Evolutionary conservation across 225 moss, liverwort and hornwort genomes (phyloP).

Genomic region (Physcomitrellopsis africana): DNA sequence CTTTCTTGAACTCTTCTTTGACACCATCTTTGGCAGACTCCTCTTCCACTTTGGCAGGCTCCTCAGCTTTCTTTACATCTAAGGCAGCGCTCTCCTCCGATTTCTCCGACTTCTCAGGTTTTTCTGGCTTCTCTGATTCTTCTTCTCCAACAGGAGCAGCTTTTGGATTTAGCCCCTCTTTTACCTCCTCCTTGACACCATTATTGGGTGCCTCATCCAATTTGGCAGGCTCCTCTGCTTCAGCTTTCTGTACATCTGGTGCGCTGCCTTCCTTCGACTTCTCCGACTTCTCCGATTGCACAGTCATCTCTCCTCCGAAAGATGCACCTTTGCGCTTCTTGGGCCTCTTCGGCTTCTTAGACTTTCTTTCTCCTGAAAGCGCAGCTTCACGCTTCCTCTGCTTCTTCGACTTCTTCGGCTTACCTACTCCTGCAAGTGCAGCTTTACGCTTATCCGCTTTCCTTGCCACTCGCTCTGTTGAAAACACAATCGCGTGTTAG

Average conservation of each 20-base stretch:
- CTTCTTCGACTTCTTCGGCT: too few species aligned
- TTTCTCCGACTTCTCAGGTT: too few species aligned
- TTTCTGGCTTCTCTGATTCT: too few species aligned
- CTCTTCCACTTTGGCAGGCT: too few species aligned
- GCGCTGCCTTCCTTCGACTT: conserved; percentile 37
- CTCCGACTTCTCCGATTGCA: background rate
- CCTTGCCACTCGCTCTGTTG: conserved; percentile 46
- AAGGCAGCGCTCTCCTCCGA: too few species aligned
- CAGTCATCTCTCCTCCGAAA: background rate
- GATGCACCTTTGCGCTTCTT: conserved; percentile 47
- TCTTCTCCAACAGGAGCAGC: too few species aligned
- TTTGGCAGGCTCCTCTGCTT: conserved; percentile 24
- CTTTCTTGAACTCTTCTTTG: too few species aligned
- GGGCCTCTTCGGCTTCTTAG: conserved; percentile 43
- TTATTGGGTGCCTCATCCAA: conserved; percentile 20
- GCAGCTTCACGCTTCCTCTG: conserved; percentile 17
- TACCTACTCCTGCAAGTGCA: conserved; percentile 13
- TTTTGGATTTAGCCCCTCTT: background rate
- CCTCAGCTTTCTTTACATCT: too few species aligned
- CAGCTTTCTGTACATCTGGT: conserved; percentile 18
- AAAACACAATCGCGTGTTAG: conserved; percentile 16
- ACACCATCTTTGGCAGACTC: too few species aligned
- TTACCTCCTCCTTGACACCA: conserved; percentile 17
- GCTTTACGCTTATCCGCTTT: conserved; percentile 50
- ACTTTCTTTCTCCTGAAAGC: too few species aligned